Percentiles rank a stretch among this genome's conserved stretches.
Conservation (phyloP, 768 basidiomycete genomes). For the Termitomyces sp. region DNA sequence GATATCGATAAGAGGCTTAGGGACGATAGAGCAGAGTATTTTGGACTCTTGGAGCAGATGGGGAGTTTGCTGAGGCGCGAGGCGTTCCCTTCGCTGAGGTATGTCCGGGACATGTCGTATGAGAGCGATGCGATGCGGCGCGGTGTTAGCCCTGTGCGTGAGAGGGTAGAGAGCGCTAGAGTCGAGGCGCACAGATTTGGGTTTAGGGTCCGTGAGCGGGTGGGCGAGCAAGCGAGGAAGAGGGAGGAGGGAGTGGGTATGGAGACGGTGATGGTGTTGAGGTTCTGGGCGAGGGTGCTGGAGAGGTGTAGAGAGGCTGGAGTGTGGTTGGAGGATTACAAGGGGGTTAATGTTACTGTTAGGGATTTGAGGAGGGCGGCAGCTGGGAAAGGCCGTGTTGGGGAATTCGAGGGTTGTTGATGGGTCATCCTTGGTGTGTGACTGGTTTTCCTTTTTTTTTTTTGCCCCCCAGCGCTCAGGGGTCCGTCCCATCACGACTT, state of each 20-base stretch:
- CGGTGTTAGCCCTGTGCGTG: slow-evolving; percentile 11
- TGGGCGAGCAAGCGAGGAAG: not conserved
- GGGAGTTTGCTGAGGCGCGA: slow-evolving; percentile 48
- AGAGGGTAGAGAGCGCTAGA: not conserved
- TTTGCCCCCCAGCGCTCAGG: not conserved
- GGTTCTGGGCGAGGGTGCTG: slow-evolving; percentile 46
- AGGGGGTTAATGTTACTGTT: slow-evolving; percentile 51
- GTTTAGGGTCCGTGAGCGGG: not conserved
- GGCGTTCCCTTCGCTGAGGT: slow-evolving; percentile 57
- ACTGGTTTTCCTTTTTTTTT: not conserved
- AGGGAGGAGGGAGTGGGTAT: not conserved
- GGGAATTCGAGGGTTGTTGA: not conserved
- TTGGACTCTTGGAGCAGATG: slow-evolving; percentile 61
- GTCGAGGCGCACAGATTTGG: not conserved
- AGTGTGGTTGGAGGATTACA: slow-evolving; percentile 63
- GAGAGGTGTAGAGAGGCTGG: slow-evolving; percentile 43
- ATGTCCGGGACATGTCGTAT: slow-evolving; percentile 60
- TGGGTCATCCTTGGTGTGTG: too few species aligned
- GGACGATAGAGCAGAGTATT: slow-evolving; percentile 44
- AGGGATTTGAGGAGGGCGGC: slow-evolving; percentile 27
- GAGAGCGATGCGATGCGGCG: slow-evolving; percentile 51
- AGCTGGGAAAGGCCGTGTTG: slow-evolving; percentile 9
- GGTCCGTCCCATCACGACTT: not conserved
- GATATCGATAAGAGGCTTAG: slow-evolving; percentile 61
- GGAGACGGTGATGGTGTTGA: slow-evolving; percentile 17